Percentiles rank a stretch among this genome's conserved stretches.
Evolutionary conservation across 345 rosid genomes (phyloP).

Genomic region (Lepidium didymum): DNA sequence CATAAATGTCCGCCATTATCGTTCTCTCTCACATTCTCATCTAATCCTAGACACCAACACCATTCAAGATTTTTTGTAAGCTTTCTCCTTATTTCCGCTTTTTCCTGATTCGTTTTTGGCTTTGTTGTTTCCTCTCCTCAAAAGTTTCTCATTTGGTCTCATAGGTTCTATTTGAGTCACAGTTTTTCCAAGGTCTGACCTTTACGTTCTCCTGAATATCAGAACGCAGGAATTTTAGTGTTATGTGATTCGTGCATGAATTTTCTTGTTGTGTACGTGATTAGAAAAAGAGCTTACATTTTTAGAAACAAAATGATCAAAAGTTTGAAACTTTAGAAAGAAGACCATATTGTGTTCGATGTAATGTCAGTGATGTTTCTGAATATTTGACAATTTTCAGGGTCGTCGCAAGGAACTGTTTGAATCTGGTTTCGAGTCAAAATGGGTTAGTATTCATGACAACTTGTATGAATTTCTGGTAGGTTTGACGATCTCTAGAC

Average conservation of each 20-base stretch:
- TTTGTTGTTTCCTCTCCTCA: constrained; percentile 11
- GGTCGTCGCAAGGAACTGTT: background rate
- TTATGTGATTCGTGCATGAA: background rate
- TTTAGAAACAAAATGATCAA: no score
- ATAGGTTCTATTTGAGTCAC: constrained; percentile 4
- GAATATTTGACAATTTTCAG: constrained; percentile 11
- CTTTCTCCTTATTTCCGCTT: background rate
- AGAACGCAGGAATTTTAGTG: background rate
- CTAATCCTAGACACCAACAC: constrained; percentile 27
- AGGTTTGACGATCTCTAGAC: constrained; percentile 9
- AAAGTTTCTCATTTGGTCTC: background rate
- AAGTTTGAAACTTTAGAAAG: background rate
- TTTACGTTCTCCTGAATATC: background rate
- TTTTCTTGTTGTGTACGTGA: background rate
- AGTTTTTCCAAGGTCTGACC: constrained; percentile 10
- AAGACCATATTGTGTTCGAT: constrained; percentile 1
- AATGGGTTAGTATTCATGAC: constrained; percentile 13
- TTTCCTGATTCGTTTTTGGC: background rate
- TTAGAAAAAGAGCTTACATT: background rate
- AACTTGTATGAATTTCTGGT: background rate
- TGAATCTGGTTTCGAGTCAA: constrained; percentile 3
- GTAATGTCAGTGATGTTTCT: constrained; percentile 7
- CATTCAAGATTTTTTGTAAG: constrained; percentile 1
- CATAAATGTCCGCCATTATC: constrained; percentile 29
- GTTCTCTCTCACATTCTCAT: constrained; percentile 36